phyloP scores from a whole-genome alignment of 176 grass and related monocot species.

The Elymus sibiricus region DNA sequence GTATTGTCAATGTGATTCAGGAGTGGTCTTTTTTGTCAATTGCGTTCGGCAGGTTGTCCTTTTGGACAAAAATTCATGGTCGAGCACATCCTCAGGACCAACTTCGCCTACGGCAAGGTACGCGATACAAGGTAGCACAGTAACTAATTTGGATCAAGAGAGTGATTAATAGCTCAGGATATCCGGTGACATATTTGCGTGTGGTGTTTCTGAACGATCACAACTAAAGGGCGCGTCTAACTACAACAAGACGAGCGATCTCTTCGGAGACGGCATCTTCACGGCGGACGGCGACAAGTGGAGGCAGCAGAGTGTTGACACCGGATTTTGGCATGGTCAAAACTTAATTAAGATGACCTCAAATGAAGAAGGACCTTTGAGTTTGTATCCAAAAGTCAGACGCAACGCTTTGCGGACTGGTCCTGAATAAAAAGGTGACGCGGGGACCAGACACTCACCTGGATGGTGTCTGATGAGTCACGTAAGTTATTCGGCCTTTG shows the following conservation, averaged over 20 bases:
- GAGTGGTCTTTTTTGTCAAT: too few species aligned
- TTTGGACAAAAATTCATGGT: background rate
- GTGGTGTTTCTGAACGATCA: background rate
- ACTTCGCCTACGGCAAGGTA: conserved; percentile 76
- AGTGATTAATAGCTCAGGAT: background rate
- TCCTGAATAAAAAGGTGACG: too few species aligned
- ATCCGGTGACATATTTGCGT: background rate
- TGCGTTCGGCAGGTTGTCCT: too few species aligned
- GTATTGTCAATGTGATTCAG: too few species aligned
- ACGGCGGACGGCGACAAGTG: conserved; percentile 56
- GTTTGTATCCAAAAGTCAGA: too few species aligned
- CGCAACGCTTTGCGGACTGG: too few species aligned
- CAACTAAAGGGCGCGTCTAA: conserved; percentile 34
- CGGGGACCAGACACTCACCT: too few species aligned
- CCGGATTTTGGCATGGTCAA: too few species aligned
- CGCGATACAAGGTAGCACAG: background rate
- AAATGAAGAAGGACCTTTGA: too few species aligned
- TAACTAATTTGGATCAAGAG: background rate
- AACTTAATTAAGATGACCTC: too few species aligned
- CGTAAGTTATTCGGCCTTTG: too few species aligned
- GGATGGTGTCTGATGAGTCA: too few species aligned
- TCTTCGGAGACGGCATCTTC: conserved; percentile 65
- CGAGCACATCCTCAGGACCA: conserved; percentile 71
- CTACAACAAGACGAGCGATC: conserved; percentile 23
- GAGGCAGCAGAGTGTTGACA: conserved; percentile 34